Evolutionary conservation across 169 alveolate genomes (phyloP).

Genomic region (Eimeria mitis): DNA sequence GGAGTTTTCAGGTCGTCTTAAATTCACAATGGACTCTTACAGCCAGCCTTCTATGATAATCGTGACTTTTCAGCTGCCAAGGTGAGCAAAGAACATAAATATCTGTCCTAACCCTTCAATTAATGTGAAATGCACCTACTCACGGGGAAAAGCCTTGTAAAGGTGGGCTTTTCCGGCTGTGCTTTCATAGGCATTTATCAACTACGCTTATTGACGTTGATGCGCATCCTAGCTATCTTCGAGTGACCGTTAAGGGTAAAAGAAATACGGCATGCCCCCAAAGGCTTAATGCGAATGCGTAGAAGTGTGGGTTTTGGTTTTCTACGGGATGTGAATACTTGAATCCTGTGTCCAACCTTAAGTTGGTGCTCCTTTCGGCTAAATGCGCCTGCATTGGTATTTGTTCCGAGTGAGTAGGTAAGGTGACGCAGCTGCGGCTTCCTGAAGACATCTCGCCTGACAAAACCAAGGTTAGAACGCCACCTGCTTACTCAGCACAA

Average conservation of each 20-base stretch:
- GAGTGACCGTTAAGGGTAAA: conserved; percentile 79
- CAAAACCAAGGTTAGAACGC: conserved; percentile 21
- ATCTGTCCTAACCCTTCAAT: background rate
- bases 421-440: conserved; percentile 74
- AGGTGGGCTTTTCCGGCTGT: background rate
- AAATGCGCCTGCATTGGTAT: background rate
- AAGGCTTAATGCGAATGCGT: background rate
- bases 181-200: conserved; percentile 86
- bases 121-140: background rate
- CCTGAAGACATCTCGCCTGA: conserved; percentile 74
- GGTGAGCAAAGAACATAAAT: conserved; percentile 27
- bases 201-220: conserved; percentile 92
- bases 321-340: background rate
- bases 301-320: background rate
- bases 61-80: conserved; percentile 89
- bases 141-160: background rate
- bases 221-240: conserved; percentile 91
- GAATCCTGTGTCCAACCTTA: background rate
- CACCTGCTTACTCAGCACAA: background rate
- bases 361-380: background rate
- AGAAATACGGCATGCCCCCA: background rate
- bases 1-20: conserved; percentile 38
- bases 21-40: conserved; percentile 86
- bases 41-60: conserved; percentile 87
- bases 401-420: conserved; percentile 4